Evolutionary conservation across 371 early-diverging fungal genomes (phyloP), one percentile per base, ranked within the genome.

Genomic region (Cokeromyces recurvatus): DNA sequence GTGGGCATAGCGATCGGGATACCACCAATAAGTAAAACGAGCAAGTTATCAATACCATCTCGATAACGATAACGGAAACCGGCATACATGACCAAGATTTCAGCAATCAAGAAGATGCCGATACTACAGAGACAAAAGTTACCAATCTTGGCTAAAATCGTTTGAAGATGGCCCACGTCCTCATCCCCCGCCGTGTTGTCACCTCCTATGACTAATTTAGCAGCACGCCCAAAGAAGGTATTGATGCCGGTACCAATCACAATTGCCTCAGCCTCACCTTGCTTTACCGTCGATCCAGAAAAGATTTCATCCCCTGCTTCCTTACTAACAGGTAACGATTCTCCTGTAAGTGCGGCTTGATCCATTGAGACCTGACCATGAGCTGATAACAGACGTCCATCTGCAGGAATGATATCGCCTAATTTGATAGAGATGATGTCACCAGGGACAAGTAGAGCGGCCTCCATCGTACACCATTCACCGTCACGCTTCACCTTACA

Each of bases 221-320:
- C 88, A 38, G 91, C 90, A 48, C 80, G 81, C 29, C 93, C 93
- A 55, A 92, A 87, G 63, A 86, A 89, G 22, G 93, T 92, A 60
- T 81, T 78, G 45, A 74, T 35, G 11, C 91, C 92, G 12, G 91
- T 91, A 36, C 74, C 77, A 32, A 89, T 86, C 29, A 91, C 91
- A 7, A 91, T 68, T 19, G 89, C 92, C 46, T 72, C 74, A 19
- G 86, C 89, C 62, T 90, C 88, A 32, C 93, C 93, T 68, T 91
- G 90, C 72, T 91, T 89, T 47, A 92, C 90, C 9, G 90, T 87
- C 1, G 83, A 75, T 19, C 74, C 73, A 24, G 89, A 89, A 54
- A 79, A 78, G 38, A 86, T 67, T 56, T 81, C 78, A 32, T 82
- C 78, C 24, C 73, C 75, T 35, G 68, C 53, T 27, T 79, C 73